phyloP scores from a whole-genome alignment of 805 yeast species.

The Blastobotrys mokoenaii region DNA sequence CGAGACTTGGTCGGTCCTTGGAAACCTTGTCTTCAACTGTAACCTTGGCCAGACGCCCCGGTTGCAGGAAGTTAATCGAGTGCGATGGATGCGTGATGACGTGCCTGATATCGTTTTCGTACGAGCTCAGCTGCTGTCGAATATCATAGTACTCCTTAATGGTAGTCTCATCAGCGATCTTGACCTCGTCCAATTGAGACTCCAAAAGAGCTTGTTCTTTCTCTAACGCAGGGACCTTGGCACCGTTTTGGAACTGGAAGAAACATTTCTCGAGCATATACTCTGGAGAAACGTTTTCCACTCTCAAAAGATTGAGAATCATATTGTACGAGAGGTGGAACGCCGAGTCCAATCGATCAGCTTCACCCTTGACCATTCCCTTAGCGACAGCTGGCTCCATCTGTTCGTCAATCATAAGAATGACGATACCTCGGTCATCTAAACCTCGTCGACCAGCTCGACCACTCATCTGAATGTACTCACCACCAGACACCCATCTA shows the following conservation, averaged over 20 bases:
- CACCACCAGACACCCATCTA: conserved; percentile 99
- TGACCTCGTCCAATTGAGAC: conserved; percentile 33
- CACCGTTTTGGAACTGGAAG: conserved; percentile 88
- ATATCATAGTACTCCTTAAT: conserved; percentile 80
- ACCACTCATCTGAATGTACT: conserved; percentile 98
- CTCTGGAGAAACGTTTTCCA: conserved; percentile 97
- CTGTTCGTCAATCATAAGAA: conserved; percentile 98
- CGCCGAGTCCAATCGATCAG: conserved; percentile 94
- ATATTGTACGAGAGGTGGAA: conserved; percentile 96
- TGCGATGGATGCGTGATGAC: conserved; percentile 89
- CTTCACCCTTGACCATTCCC: conserved; percentile 99
- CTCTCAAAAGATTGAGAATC: conserved; percentile 89
- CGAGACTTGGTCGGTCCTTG: conserved; percentile 30
- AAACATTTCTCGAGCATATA: conserved; percentile 92
- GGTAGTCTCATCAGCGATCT: conserved; percentile 63
- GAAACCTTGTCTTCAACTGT: conserved; percentile 23
- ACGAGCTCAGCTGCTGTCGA: conserved; percentile 58
- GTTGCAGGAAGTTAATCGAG: conserved; percentile 71
- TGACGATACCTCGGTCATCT: conserved; percentile 98
- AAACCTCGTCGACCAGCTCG: conserved; percentile 99
- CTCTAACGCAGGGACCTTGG: conserved; percentile 82
- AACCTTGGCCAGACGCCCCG: conserved; percentile 77
- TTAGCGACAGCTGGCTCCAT: conserved; percentile 99
- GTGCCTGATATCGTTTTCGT: conserved; percentile 67
- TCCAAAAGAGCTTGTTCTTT: conserved; percentile 49